phyloP scores from a whole-genome alignment of 2,329 filamentous ascomycete species.

The Dothideomycetes sp. region DNA sequence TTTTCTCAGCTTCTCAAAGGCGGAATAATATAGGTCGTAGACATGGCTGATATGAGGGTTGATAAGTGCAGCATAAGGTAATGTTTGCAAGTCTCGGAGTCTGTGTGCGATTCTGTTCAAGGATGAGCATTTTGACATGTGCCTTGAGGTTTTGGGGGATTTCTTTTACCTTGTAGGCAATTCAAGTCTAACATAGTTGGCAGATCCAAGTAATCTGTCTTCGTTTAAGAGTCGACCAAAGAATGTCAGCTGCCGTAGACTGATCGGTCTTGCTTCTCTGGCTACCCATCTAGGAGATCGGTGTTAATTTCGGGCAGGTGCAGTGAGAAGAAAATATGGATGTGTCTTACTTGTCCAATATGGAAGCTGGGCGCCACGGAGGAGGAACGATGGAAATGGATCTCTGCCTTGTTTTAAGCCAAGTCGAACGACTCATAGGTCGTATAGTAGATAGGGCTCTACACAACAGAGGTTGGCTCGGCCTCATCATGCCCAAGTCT shows the following conservation, averaged over 20 bases:
- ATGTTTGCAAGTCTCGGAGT: slow-evolving; percentile 90
- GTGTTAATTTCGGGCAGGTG: slow-evolving; percentile 6
- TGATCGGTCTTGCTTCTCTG: slow-evolving; percentile 88
- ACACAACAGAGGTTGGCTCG: slow-evolving; percentile 6
- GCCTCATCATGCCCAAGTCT: slow-evolving; percentile 8
- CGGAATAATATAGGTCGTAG: slow-evolving; percentile 92
- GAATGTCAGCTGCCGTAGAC: slow-evolving; percentile 89
- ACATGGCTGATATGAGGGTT: slow-evolving; percentile 90
- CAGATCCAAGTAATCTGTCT: slow-evolving; percentile 78
- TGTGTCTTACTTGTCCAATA: slow-evolving; percentile 49
- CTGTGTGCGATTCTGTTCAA: slow-evolving; percentile 70
- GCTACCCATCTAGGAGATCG: slow-evolving; percentile 67
- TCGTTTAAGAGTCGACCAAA: slow-evolving; percentile 93
- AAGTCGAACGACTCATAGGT: slow-evolving; percentile 8
- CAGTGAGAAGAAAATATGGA: slow-evolving; percentile 1
- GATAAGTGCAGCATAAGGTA: slow-evolving; percentile 93
- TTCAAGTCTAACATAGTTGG: slow-evolving; percentile 95
- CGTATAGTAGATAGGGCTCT: slow-evolving; percentile 4
- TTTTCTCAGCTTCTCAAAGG: slow-evolving; percentile 85
- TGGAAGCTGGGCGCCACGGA: slow-evolving; percentile 49
- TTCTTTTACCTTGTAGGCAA: slow-evolving; percentile 63
- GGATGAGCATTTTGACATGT: neutral
- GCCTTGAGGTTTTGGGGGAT: neutral
- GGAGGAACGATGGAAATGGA: slow-evolving; percentile 30
- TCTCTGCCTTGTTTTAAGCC: slow-evolving; percentile 7